Conservation (phyloP, 257 asterid species). For the Ilex aquifolium region DNA sequence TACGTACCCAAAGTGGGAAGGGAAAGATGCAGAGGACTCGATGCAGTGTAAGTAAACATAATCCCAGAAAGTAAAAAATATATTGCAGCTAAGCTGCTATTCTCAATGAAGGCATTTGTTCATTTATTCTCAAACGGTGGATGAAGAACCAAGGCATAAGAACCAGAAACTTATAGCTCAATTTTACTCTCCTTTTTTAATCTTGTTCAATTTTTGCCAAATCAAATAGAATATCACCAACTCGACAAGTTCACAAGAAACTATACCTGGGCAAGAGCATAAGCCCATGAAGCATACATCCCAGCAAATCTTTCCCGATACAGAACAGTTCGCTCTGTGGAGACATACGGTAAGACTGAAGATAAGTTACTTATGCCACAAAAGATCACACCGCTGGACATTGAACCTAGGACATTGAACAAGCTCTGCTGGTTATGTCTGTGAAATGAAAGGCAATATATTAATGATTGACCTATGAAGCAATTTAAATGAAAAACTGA, state of each 20-base stretch:
- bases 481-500: too few species aligned
- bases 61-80: too few species aligned
- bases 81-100: neutral
- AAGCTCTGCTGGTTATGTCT: constrained; percentile 44
- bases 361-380: constrained; percentile 42
- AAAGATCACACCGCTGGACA: constrained; percentile 31
- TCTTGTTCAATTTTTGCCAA: neutral
- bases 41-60: too few species aligned
- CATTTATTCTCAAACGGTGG: neutral
- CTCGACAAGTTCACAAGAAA: neutral
- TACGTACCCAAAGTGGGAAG: too few species aligned
- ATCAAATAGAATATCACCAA: neutral
- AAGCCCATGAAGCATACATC: constrained; percentile 46
- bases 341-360: constrained; percentile 35
- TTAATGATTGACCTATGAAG: too few species aligned
- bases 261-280: constrained; percentile 44
- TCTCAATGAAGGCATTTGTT: neutral
- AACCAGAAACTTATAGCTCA: neutral
- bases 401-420: constrained; percentile 36
- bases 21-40: too few species aligned
- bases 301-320: constrained; percentile 46
- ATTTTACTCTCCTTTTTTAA: too few species aligned
- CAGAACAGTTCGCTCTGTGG: constrained; percentile 36
- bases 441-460: constrained; percentile 1
- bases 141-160: neutral